A percentile compares a stretch with the other conserved stretches of the same genome.
Conservation (phyloP, 2,329 filamentous ascomycete genomes). For the Exophiala bonariae region DNA sequence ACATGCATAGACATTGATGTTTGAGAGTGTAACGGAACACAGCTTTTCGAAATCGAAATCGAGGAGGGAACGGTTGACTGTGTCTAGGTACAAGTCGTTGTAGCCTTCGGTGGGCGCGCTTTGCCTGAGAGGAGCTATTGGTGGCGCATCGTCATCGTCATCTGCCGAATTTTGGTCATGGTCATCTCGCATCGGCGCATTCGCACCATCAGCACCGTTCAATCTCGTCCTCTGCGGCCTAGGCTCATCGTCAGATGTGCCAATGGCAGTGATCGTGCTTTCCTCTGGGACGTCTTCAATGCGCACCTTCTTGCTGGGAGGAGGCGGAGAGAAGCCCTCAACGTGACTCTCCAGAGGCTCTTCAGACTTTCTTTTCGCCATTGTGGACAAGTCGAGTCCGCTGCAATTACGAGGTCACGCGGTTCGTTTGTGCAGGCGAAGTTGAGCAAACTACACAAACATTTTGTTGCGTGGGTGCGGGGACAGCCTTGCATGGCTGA, state of each 20-base stretch:
- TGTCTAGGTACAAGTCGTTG: conserved; percentile 95
- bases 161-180: conserved; percentile 29
- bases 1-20: conserved; percentile 98
- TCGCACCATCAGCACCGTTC: background rate
- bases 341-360: conserved; percentile 42
- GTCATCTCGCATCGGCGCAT: background rate
- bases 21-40: conserved; percentile 91
- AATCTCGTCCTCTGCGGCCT: conserved; percentile 18
- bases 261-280: conserved; percentile 5
- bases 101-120: conserved; percentile 81
- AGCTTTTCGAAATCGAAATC: conserved; percentile 99
- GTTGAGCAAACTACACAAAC: conserved; percentile 5
- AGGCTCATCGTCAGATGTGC: background rate
- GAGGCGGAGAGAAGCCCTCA: conserved; percentile 38
- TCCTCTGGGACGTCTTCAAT: conserved; percentile 38
- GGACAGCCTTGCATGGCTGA: conserved; percentile 15
- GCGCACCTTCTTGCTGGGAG: conserved; percentile 45
- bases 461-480: conserved; percentile 7
- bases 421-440: background rate
- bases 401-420: background rate
- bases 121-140: conserved; percentile 59
- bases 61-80: conserved; percentile 85
- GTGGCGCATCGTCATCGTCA: conserved; percentile 36
- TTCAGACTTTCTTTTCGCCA: conserved; percentile 51
- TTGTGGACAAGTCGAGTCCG: conserved; percentile 22